These are phyloP conservation scores for Fraxinus greggii DNA, from an alignment of 305 asterid species.

Conservation along the genomic window DNA sequence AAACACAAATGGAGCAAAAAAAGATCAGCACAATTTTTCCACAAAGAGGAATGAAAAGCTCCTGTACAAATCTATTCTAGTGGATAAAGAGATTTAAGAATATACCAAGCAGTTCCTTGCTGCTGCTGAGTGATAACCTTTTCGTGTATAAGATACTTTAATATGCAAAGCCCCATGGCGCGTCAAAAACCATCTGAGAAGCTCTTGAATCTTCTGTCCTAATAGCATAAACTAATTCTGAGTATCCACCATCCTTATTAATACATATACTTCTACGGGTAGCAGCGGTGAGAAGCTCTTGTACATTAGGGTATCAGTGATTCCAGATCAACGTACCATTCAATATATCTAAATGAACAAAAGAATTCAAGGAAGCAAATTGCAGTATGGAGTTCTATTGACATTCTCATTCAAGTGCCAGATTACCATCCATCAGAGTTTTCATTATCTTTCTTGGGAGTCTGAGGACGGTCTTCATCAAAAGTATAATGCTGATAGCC, in stretches of 20 bases:
- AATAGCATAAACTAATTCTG: neutral
- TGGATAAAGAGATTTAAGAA: neutral
- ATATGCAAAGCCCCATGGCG: neutral
- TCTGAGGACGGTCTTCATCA: constrained; percentile 19
- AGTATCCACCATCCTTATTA: neutral
- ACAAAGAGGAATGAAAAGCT: neutral
- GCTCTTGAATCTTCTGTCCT: too few relatives aligned
- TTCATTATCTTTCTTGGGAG: constrained; percentile 17
- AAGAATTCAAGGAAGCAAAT: neutral
- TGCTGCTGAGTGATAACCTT: neutral
- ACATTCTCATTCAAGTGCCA: neutral
- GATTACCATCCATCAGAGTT: constrained; percentile 26
- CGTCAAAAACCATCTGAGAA: neutral
- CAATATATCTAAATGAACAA: constrained; percentile 9
- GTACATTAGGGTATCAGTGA: neutral
- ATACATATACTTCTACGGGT: neutral
- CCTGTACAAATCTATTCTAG: neutral
- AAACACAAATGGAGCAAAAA: neutral
- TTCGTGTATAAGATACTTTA: neutral
- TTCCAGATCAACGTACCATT: constrained; percentile 12
- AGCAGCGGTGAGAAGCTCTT: neutral
- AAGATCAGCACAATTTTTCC: neutral
- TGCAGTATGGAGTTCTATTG: neutral
- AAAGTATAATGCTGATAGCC: constrained; percentile 43
- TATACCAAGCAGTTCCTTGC: neutral